A percentile compares a stretch with the other conserved stretches of the same genome.
Conservation (phyloP, 305 asterid genomes). For the Striga hermonthica region DNA sequence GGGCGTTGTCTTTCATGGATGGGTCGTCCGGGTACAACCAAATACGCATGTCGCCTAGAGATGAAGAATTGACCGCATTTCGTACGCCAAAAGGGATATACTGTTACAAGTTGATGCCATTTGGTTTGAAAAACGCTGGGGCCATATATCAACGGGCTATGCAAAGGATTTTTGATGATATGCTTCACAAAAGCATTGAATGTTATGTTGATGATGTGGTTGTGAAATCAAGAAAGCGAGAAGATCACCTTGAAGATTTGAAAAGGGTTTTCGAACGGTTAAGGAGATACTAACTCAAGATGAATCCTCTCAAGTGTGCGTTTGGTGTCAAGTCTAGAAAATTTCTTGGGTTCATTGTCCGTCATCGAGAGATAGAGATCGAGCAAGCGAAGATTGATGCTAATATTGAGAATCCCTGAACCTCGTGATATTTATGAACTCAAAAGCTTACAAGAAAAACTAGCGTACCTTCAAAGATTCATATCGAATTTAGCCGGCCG, state of each 20-base stretch:
- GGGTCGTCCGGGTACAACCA: neutral
- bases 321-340: neutral
- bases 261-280: neutral
- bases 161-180: slow-evolving; percentile 17
- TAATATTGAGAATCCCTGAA: neutral
- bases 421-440: slow-evolving; percentile 1
- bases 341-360: neutral
- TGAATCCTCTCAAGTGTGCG: neutral
- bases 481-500: slow-evolving; percentile 8
- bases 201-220: slow-evolving; percentile 11
- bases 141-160: slow-evolving; percentile 2
- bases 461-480: slow-evolving; percentile 5
- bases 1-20: slow-evolving; percentile 10
- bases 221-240: slow-evolving; percentile 1
- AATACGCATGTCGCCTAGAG: neutral
- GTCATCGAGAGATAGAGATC: neutral
- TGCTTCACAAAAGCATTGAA: slow-evolving; percentile 10
- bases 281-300: neutral
- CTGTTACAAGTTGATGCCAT: neutral
- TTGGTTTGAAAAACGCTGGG: neutral
- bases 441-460: slow-evolving; percentile 15
- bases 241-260: neutral
- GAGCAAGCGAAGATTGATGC: neutral
- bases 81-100: slow-evolving; percentile 6
- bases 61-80: neutral